A percentile compares a stretch with the other conserved stretches of the same genome.
These are phyloP conservation scores for Anaeramoeba flamelloides DNA, from an alignment of 78 protist genomes.

Conservation along the genomic window DNA sequence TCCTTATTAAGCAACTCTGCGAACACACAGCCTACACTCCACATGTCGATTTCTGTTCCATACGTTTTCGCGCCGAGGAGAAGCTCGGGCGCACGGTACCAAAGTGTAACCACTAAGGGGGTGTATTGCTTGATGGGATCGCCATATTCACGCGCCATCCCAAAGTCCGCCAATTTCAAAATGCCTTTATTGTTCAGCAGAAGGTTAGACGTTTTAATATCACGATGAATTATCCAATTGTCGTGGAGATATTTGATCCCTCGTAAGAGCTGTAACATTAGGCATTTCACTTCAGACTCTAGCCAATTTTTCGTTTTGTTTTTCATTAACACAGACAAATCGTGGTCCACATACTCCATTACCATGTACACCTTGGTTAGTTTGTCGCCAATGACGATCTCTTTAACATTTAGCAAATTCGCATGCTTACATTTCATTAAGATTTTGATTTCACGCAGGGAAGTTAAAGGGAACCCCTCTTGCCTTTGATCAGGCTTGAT, in stretches of 20 bases:
- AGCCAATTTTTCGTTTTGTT: conserved; percentile 3
- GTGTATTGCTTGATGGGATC: conserved; percentile 17
- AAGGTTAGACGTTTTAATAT: neutral
- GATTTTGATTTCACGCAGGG: conserved; percentile 25
- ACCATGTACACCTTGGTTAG: conserved; percentile 20
- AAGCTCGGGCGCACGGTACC: conserved; percentile 15
- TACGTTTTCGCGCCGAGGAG: conserved; percentile 13
- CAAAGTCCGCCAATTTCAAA: conserved; percentile 11
- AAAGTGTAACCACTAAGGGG: conserved; percentile 23
- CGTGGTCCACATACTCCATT: conserved; percentile 36
- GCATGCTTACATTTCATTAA: conserved; percentile 10
- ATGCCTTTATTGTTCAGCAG: neutral
- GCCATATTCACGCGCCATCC: conserved; percentile 12
- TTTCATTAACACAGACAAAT: conserved; percentile 17
- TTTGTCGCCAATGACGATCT: neutral
- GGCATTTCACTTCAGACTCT: conserved; percentile 21
- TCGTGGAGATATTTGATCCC: conserved; percentile 11
- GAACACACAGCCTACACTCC: conserved; percentile 34
- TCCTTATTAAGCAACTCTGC: neutral
- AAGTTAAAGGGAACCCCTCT: conserved; percentile 29
- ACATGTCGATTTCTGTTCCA: conserved; percentile 23
- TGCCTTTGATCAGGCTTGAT: neutral
- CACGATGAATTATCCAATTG: conserved; percentile 8
- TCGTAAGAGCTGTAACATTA: conserved; percentile 8
- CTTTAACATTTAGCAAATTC: conserved; percentile 17